Conservation (phyloP, 352 stramenopile genomes). For the Discostella stelligera region DNA sequence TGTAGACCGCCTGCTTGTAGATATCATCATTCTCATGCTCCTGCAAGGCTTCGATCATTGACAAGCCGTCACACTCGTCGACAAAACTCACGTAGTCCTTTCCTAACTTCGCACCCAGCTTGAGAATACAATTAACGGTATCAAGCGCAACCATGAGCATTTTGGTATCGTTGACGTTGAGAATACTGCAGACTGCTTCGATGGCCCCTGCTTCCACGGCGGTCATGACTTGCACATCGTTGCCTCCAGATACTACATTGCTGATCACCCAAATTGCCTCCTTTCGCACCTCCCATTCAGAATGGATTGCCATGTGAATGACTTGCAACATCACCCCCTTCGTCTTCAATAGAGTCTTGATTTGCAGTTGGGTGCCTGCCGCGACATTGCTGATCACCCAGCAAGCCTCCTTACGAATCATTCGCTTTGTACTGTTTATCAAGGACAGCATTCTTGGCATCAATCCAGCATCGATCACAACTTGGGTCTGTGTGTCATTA, state of each 20-base stretch:
- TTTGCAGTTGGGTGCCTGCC: slow-evolving; percentile 91
- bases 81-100: slow-evolving; percentile 80
- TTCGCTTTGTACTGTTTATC: slow-evolving; percentile 88
- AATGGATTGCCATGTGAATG: slow-evolving; percentile 85
- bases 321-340: slow-evolving; percentile 82
- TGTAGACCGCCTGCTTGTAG: slow-evolving; percentile 88
- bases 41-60: slow-evolving; percentile 65
- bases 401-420: slow-evolving; percentile 94
- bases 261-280: slow-evolving; percentile 95
- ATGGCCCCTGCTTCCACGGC: slow-evolving; percentile 71
- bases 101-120: slow-evolving; percentile 82
- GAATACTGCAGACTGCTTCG: slow-evolving; percentile 59
- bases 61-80: slow-evolving; percentile 73
- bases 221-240: slow-evolving; percentile 70
- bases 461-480: slow-evolving; percentile 91
- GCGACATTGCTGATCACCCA: slow-evolving; percentile 98
- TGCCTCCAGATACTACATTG: slow-evolving; percentile 89
- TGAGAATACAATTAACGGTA: slow-evolving; percentile 91
- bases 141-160: slow-evolving; percentile 90
- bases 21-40: slow-evolving; percentile 70
- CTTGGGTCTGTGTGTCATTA: slow-evolving; percentile 94
- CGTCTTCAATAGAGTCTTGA: slow-evolving; percentile 59
- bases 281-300: slow-evolving; percentile 92
- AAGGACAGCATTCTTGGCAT: slow-evolving; percentile 87
- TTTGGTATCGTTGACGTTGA: slow-evolving; percentile 65